Base-by-base conservation (phyloP, 208 protist species). In the Acanthamoeba lenticulata region DNA sequence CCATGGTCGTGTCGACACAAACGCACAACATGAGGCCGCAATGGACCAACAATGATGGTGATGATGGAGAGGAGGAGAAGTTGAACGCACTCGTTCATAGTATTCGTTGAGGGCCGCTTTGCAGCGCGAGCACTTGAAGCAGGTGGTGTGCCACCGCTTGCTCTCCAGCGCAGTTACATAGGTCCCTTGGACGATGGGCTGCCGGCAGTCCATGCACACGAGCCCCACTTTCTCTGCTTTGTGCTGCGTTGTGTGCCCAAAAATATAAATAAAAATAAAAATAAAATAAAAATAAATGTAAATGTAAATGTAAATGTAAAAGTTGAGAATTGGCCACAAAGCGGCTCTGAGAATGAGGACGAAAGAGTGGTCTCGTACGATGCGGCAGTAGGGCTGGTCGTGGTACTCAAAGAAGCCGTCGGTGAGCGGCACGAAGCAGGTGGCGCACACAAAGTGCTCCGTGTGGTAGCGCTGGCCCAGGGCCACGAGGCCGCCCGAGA, bases 401-500 rank as follows among this genome's bases (percentile, higher is more conserved):
- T 49, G 34, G 40, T 83, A 49, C 1, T 83, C 72, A 38, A 83
- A 83, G 72, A 32, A 83, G 34, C 72, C 72, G 17, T 83, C 72
- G 27, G 72, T 49, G 34, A 83, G 40, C n/a, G 72, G 72, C 27
- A 29, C 27, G 72, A 52, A 83, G 72, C 72, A 83, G 72, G 72
- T 83, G 40, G 72, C 32, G 72, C 72, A 83, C 72, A 83, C 72
- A 7, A 83, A 83, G 72, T 83, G 72, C 19, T 83, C 72, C 7
- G 40, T 49, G 72, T 83, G 72, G 27, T 83, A 83, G 19, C 72
- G 72, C 72, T 83, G 9, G 34, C 21, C 72, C 40, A 83, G 72
- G 6, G 72, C 72, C 13, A 83, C 29, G 72, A 83, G 40, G 24
- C 72, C 72, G 42, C 72, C 72, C 5, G 72, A 9, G 72, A 83